Evolutionary conservation across 306 rosid genomes (phyloP), one percentile per base, ranked within the genome.

Genomic region (Sphenostylis stenocarpa): DNA sequence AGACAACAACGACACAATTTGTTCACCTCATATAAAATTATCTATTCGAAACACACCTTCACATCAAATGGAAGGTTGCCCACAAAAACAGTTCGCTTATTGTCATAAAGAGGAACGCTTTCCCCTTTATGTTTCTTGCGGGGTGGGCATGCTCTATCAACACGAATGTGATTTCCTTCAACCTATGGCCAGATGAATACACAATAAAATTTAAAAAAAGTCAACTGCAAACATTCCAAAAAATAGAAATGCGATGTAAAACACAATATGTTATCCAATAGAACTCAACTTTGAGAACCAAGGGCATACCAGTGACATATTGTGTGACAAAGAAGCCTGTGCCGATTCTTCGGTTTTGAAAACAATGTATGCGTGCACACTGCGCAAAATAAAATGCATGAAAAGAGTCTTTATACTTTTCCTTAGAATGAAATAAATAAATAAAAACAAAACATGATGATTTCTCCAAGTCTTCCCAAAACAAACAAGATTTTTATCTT

Each of bases 1-100:
- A 56, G 63, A 44, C 41, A 62, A 36, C 19, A 72, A 60, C 5
- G 6, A 45, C 3, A 11, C 31, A 51, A 69, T 45, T 47, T 4
- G 6, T 48, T 9, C 28, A 17, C n/a, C 51, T 73, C 49, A 29
- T 39, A 20, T 19, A 49, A 33, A 81, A 65, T 17, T 12, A 34
- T n/a, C n/a, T 43, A 34, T 16, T 7, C 16, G 63, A 49, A 82
- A 86, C 69, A 76, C 29, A 95, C 99, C 94, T 92, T 92, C 33
- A 87, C 97, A 85, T 95, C 97, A 84, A 92, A 92, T 38, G 99
- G 97, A 21, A 95, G 97, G 90, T 90, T 95, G 31, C 99, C 99
- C 68, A 95, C 96, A 79, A 95, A 92, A 74, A 95, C 90, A 68
- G 99, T 95, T 87, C 96, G 92, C 80, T 72, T 90, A 80, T 77